A percentile compares a stretch with the other conserved stretches of the same genome.
Conservation (phyloP, 345 rosid genomes). For the Garcia nutans region DNA sequence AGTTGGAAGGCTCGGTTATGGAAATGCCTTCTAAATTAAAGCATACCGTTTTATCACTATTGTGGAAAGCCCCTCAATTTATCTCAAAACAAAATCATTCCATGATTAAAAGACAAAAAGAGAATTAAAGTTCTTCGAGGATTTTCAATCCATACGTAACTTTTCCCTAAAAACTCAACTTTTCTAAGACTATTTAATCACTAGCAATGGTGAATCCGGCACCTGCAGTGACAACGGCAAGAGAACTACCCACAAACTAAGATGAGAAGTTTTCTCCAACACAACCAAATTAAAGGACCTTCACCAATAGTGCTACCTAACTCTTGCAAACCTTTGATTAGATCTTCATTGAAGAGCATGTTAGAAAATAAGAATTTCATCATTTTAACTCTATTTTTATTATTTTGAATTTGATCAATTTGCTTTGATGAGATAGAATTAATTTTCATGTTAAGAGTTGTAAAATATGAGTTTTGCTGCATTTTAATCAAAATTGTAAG, state of each 20-base stretch:
- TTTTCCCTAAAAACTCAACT: background rate
- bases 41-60: too few relatives aligned
- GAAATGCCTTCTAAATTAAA: too few relatives aligned
- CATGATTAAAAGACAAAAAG: too few relatives aligned
- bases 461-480: too few relatives aligned
- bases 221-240: slow-evolving; percentile 26
- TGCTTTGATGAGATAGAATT: too few relatives aligned
- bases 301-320: slow-evolving; percentile 4
- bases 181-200: slow-evolving; percentile 2
- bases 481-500: too few relatives aligned
- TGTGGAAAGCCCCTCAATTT: too few relatives aligned
- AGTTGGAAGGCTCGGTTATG: too few relatives aligned
- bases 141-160: background rate
- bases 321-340: slow-evolving; percentile 36
- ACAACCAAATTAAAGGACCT: slow-evolving; percentile 24
- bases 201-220: slow-evolving; percentile 12
- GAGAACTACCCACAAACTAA: slow-evolving; percentile 32
- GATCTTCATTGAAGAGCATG: slow-evolving; percentile 46
- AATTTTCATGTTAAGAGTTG: too few relatives aligned
- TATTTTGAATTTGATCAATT: too few relatives aligned
- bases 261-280: slow-evolving; percentile 28
- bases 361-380: slow-evolving; percentile 57
- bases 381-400: slow-evolving; percentile 10
- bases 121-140: too few relatives aligned
- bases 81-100: too few relatives aligned